Conservation (phyloP, 2,329 filamentous ascomycete genomes). For the Cercospora beticola region DNA sequence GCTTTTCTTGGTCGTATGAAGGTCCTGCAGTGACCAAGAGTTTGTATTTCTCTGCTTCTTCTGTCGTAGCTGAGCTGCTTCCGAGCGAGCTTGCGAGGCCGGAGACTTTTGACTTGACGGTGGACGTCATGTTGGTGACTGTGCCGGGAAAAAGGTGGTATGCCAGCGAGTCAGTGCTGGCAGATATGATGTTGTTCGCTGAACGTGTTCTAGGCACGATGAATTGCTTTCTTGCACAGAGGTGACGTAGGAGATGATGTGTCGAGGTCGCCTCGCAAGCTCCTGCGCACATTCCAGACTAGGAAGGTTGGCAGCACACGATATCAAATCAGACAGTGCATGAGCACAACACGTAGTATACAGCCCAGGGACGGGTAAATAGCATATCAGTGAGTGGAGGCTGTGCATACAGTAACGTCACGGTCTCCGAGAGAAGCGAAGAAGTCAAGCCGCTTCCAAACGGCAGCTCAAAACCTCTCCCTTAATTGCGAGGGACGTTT, state of each 20-base stretch:
- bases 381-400: neutral
- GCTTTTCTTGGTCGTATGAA: constrained; percentile 66
- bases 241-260: neutral
- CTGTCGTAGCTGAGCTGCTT: constrained; percentile 26
- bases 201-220: neutral
- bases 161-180: neutral
- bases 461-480: neutral
- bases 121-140: constrained; percentile 26
- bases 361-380: neutral
- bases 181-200: neutral
- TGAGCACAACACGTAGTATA: neutral
- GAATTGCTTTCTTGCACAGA: neutral
- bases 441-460: neutral
- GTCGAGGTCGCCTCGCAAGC: neutral
- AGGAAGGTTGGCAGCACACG: neutral
- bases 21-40: constrained; percentile 79
- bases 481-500: neutral
- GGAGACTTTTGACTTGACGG: constrained; percentile 25
- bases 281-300: neutral
- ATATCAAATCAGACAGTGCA: neutral
- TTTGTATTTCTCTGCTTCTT: constrained; percentile 63
- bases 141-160: neutral
- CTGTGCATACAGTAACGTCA: neutral
- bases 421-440: neutral
- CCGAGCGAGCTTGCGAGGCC: constrained; percentile 19